Base-by-base conservation (phyloP, 2,329 filamentous ascomycete species). In the Paraphoma chrysanthemicola region DNA sequence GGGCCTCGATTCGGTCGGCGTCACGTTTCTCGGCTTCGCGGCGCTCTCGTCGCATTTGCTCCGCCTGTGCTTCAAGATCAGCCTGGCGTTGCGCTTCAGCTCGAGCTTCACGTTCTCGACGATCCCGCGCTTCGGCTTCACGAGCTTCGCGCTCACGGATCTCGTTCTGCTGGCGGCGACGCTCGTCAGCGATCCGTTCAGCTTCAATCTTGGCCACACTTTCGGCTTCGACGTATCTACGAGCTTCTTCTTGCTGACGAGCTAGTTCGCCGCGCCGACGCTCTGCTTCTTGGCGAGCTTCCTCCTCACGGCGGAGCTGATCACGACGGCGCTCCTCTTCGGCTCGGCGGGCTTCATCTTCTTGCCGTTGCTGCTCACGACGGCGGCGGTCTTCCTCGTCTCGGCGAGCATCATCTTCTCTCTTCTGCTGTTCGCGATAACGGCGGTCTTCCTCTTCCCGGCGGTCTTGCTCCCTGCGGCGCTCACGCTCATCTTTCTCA, bases 401-500 rank as follows among this genome's bases (percentile, higher is more conserved):
- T 14, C 55, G 60, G n/a, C 65, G 62, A 16, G 58, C 51, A 17
- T 69, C 68, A 3, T 72, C 70, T 23, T 69, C 64, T 17, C 59
- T 59, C 12, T 56, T 58, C 29, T 67, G 59, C 38, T 64, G 56
- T 23, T 68, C 64, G 31, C 62, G 63, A 12, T 58, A 64, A 18
- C 60, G 62, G 11, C 57, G 57, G 4, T 69, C 66, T 39, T 70
- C 66, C 14, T 72, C 66, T 17, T 73, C 68, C 10, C 58, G 54
- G 38, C 65, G 64, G 4, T 66, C 69, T 60, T 77, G 63, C 45
- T 77, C 68, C 54, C 69, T 74, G 6, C 68, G 68, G 16, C 65
- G 70, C 48, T 78, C 74, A 30, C 74, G 74, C 30, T 73, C 67
- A 51, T 84, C 83, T 51, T 81, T 82, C 30, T 81, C 78, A 36